Percentiles rank a stretch among this genome's conserved stretches.
phyloP scores from a whole-genome alignment of 1,139 yeast genomes.

The Protomyces arabidopsidicola region DNA sequence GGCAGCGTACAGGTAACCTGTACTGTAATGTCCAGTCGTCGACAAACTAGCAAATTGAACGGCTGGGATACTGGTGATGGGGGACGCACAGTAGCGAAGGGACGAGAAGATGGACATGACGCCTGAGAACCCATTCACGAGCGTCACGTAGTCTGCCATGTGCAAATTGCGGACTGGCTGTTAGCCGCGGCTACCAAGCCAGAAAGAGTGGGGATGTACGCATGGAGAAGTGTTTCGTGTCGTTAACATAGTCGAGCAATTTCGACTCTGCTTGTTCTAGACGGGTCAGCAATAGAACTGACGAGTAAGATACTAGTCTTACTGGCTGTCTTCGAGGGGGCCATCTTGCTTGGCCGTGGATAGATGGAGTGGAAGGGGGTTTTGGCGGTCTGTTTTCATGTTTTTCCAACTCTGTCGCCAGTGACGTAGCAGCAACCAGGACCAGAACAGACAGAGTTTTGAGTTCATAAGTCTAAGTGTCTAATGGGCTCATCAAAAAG shows the following conservation, averaged over 20 bases:
- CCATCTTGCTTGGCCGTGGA: background rate
- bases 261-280: slow-evolving; percentile 29
- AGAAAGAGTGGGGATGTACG: slow-evolving; percentile 5
- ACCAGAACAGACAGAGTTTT: too few species aligned
- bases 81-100: slow-evolving; percentile 69
- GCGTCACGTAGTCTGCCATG: slow-evolving; percentile 91
- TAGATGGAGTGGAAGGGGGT: too few species aligned
- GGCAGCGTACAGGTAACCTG: slow-evolving; percentile 20
- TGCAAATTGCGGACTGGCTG: slow-evolving; percentile 58
- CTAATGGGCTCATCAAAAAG: too few species aligned
- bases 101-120: slow-evolving; percentile 86
- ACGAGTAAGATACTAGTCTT: background rate
- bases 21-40: slow-evolving; percentile 42
- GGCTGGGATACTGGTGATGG: slow-evolving; percentile 50
- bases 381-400: too few species aligned
- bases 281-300: too few species aligned
- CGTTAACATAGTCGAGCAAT: slow-evolving; percentile 29
- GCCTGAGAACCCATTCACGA: slow-evolving; percentile 67
- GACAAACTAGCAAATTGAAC: slow-evolving; percentile 86
- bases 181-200: slow-evolving; percentile 12
- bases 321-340: background rate
- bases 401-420: too few species aligned
- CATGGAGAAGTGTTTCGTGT: slow-evolving; percentile 32
- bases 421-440: too few species aligned
- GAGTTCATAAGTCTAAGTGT: too few species aligned